These are phyloP conservation scores for Ceratocystis variospora DNA, from an alignment of 2,329 filamentous ascomycete genomes.

Conservation along the genomic window DNA sequence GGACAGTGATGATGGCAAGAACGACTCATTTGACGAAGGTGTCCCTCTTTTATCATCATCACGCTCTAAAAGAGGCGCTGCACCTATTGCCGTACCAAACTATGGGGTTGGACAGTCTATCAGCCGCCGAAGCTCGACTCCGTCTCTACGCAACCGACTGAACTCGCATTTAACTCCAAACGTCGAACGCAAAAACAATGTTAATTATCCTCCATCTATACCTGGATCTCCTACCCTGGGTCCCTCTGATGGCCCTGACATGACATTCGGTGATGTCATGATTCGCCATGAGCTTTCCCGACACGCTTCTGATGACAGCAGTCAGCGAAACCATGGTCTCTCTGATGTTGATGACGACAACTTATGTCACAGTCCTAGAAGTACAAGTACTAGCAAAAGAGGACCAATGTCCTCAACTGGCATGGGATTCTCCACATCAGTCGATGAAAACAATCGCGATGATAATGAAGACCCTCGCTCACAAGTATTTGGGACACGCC, in stretches of 20 bases:
- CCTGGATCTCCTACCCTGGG: slow-evolving; percentile 47
- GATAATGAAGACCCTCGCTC: slow-evolving; percentile 22
- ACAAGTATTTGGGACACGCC: slow-evolving; percentile 8
- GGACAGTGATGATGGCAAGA: slow-evolving; percentile 37
- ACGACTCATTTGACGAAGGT: slow-evolving; percentile 36
- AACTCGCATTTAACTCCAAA: slow-evolving; percentile 4
- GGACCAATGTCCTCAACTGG: slow-evolving; percentile 3
- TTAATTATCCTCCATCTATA: slow-evolving; percentile 57
- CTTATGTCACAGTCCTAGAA: slow-evolving; percentile 62
- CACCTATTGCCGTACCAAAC: slow-evolving; percentile 23
- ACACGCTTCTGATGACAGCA: slow-evolving; percentile 18
- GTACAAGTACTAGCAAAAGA: slow-evolving; percentile 11
- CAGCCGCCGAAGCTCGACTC: slow-evolving; percentile 37
- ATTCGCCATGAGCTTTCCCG: slow-evolving; percentile 45
- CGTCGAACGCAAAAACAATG: slow-evolving; percentile 35
- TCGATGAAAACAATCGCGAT: slow-evolving; percentile 39
- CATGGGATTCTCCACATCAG: neutral
- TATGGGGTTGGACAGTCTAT: slow-evolving; percentile 32
- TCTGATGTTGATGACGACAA: slow-evolving; percentile 71
- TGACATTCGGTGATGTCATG: slow-evolving; percentile 56
- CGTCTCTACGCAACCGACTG: slow-evolving; percentile 29
- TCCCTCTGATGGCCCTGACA: slow-evolving; percentile 34
- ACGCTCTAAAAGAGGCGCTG: slow-evolving; percentile 22
- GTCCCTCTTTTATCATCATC: slow-evolving; percentile 41
- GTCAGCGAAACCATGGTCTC: slow-evolving; percentile 7